These are phyloP conservation scores for Hypoxylon sp. DNA, from an alignment of 2,329 filamentous ascomycete genomes.

Conservation along the genomic window DNA sequence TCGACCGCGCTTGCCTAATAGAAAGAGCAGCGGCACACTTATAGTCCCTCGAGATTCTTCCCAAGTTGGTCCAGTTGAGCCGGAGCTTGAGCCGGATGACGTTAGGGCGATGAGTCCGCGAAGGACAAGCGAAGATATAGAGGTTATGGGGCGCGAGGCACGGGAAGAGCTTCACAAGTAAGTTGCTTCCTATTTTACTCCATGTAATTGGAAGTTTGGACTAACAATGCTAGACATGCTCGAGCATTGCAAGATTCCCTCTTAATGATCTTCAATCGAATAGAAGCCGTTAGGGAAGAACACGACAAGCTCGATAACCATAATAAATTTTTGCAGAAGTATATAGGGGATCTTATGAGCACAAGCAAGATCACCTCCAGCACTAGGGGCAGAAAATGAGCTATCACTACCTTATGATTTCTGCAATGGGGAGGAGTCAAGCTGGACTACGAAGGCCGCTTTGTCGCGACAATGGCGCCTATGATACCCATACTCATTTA, in stretches of 20 bases:
- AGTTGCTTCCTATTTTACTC: conserved; percentile 41
- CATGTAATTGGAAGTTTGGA: conserved; percentile 8
- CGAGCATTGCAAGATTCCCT: conserved; percentile 90
- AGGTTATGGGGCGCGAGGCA: conserved; percentile 87
- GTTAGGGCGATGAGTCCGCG: conserved; percentile 95
- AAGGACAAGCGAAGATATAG: conserved; percentile 89
- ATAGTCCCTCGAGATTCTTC: conserved; percentile 83
- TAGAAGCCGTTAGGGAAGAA: conserved; percentile 93
- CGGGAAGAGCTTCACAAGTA: conserved; percentile 73
- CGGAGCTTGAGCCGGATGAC: conserved; percentile 86
- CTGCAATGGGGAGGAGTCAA: conserved; percentile 19
- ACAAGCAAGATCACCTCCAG: conserved; percentile 79
- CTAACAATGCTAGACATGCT: conserved; percentile 76
- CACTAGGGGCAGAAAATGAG: conserved; percentile 67
- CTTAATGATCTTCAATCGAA: conserved; percentile 89
- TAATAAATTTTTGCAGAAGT: conserved; percentile 97
- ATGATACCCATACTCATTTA: conserved; percentile 38
- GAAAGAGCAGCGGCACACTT: conserved; percentile 85
- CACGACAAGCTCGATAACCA: conserved; percentile 97
- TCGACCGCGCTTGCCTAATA: conserved; percentile 77
- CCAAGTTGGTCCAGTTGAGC: conserved; percentile 78
- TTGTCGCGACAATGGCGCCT: conserved; percentile 29
- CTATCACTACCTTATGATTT: not conserved
- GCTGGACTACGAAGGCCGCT: conserved; percentile 26
- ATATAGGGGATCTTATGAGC: conserved; percentile 96